Conservation (phyloP, 805 yeast species). For the Candida stauntonica region DNA sequence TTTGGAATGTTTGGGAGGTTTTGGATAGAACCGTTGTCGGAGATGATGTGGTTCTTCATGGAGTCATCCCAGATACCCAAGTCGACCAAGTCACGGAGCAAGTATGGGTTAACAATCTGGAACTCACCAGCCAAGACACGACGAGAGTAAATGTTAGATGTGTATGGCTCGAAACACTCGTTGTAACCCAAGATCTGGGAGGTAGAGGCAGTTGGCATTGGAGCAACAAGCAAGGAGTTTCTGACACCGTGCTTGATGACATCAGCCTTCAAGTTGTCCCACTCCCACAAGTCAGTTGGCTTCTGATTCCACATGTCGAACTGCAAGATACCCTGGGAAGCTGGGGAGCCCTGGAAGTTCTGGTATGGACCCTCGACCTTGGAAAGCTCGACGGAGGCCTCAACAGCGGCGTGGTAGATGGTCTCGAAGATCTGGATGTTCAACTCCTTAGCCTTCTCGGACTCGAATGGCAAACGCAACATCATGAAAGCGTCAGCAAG, state of each 20-base stretch:
- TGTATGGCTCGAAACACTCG: conserved; percentile 95
- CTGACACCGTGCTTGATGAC: conserved; percentile 68
- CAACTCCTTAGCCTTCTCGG: conserved; percentile 66
- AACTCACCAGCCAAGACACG: conserved; percentile 92
- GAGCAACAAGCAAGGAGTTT: conserved; percentile 85
- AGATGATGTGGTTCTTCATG: conserved; percentile 72
- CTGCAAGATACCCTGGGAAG: conserved; percentile 80
- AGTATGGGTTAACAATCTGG: conserved; percentile 86
- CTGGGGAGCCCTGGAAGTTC: conserved; percentile 80
- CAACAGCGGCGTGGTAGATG: conserved; percentile 89
- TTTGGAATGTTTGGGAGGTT: conserved; percentile 67
- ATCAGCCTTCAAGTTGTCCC: conserved; percentile 65
- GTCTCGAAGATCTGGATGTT: conserved; percentile 91
- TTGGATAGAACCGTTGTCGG: conserved; percentile 84
- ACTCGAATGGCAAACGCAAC: conserved; percentile 82
- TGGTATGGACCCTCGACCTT: conserved; percentile 62
- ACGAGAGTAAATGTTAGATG: conserved; percentile 90
- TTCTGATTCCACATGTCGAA: conserved; percentile 81
- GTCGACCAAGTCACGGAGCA: conserved; percentile 75
- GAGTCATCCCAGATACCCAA: conserved; percentile 79
- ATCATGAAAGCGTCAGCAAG: conserved; percentile 84
- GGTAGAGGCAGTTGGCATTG: conserved; percentile 99
- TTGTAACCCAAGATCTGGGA: conserved; percentile 92
- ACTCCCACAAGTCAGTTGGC: conserved; percentile 80
- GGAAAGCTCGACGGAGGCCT: conserved; percentile 83